Conservation (phyloP, 2,329 filamentous ascomycete species). For the Calonectria leucothoes region DNA sequence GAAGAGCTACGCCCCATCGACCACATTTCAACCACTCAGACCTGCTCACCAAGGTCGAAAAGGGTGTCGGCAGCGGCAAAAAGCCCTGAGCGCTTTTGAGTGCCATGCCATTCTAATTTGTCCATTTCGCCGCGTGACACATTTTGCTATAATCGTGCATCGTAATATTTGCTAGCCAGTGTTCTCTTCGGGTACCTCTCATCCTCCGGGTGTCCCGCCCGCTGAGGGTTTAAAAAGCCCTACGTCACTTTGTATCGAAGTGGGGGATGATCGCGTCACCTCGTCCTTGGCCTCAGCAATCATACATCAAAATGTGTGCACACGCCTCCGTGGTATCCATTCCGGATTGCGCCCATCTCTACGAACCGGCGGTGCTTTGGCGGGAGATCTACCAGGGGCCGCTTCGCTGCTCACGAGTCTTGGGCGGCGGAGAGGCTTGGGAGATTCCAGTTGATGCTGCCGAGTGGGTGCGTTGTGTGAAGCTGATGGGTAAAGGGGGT, state of each 20-base stretch:
- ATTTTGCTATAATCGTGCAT: slow-evolving; percentile 12
- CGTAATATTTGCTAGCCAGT: slow-evolving; percentile 4
- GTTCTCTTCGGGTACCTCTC: slow-evolving; percentile 19
- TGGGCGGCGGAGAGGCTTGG: not conserved
- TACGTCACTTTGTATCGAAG: slow-evolving; percentile 37
- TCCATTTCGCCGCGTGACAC: slow-evolving; percentile 28
- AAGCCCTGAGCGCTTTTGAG: not conserved
- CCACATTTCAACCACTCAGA: slow-evolving; percentile 5
- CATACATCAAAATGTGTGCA: not conserved
- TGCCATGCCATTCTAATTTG: slow-evolving; percentile 14
- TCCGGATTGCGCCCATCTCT: not conserved
- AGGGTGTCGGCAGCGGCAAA: slow-evolving; percentile 15
- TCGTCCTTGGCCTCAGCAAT: slow-evolving; percentile 9
- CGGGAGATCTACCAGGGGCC: slow-evolving; percentile 8
- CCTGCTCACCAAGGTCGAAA: slow-evolving; percentile 2
- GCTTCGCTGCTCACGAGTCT: not conserved
- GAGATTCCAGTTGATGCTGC: not conserved
- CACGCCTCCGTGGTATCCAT: not conserved
- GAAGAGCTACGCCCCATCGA: not conserved
- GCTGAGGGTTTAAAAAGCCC: slow-evolving; percentile 28
- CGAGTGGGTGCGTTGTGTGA: not conserved
- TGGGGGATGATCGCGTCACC: slow-evolving; percentile 22
- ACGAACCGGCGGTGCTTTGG: not conserved
- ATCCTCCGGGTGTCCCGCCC: slow-evolving; percentile 21
- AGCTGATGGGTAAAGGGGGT: not conserved